A percentile compares a stretch with the other conserved stretches of the same genome.
Evolutionary conservation across 1,284 basidiomycete species (phyloP).

Genomic region (Trametes versicolor): DNA sequence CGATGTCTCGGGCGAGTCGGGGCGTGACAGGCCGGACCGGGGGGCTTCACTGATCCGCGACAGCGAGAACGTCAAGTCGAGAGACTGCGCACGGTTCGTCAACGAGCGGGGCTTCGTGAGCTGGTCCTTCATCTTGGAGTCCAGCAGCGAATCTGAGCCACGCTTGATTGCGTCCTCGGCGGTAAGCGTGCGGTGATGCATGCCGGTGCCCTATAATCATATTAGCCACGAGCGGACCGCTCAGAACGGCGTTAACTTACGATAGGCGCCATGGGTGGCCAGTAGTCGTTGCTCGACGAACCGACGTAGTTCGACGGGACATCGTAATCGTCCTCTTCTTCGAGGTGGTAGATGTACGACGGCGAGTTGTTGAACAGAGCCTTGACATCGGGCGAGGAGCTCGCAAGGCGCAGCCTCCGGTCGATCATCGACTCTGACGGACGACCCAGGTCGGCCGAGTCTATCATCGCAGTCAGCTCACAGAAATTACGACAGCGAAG

Average conservation of each 20-base stretch:
- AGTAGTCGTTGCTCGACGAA: constrained; percentile 65
- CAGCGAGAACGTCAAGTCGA: constrained; percentile 81
- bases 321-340: constrained; percentile 67
- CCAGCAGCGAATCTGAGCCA: constrained; percentile 88
- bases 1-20: constrained; percentile 83
- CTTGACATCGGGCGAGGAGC: constrained; percentile 94
- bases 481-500: constrained; percentile 14
- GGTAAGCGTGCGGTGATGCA: constrained; percentile 69
- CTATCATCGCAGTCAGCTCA: constrained; percentile 46
- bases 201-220: constrained; percentile 64
- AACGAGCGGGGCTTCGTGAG: constrained; percentile 78
- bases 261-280: constrained; percentile 81
- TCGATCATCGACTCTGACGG: constrained; percentile 76
- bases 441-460: constrained; percentile 79
- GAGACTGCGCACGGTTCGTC: constrained; percentile 82
- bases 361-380: constrained; percentile 89
- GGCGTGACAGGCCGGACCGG: constrained; percentile 62
- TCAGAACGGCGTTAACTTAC: constrained; percentile 52
- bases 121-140: constrained; percentile 85
- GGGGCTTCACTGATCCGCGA: constrained; percentile 78
- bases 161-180: constrained; percentile 83
- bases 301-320: constrained; percentile 63
- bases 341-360: constrained; percentile 78
- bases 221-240: constrained; percentile 32
- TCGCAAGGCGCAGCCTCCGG: constrained; percentile 82